phyloP scores from a whole-genome alignment of 345 rosid species.

The Citrus medica region DNA sequence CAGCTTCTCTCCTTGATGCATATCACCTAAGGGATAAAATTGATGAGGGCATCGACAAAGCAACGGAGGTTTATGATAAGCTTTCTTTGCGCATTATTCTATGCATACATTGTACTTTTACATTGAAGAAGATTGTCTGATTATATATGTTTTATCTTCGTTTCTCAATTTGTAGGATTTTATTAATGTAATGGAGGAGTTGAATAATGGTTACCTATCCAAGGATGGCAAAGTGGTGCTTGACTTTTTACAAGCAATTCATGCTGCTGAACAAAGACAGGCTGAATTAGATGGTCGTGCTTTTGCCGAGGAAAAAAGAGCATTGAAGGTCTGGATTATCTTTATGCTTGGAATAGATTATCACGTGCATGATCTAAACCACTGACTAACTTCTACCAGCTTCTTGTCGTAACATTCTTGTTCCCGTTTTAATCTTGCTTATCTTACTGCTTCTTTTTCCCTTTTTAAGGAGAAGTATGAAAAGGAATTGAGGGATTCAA shows the following conservation, averaged over 20 bases:
- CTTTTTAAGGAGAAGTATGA: constrained; percentile 72
- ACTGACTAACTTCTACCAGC: neutral
- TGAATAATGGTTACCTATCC: constrained; percentile 45
- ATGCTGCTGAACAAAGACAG: constrained; percentile 86
- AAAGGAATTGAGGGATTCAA: constrained; percentile 80
- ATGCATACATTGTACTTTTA: constrained; percentile 8
- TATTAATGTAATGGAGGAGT: constrained; percentile 47
- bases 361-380: neutral
- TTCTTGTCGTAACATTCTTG: neutral
- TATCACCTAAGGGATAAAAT: constrained; percentile 58
- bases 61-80: constrained; percentile 38
- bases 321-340: constrained; percentile 56
- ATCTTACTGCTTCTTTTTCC: constrained; percentile 13
- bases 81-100: constrained; percentile 5
- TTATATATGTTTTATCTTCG: neutral
- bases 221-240: constrained; percentile 76
- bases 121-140: neutral
- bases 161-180: constrained; percentile 44
- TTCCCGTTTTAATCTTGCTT: neutral
- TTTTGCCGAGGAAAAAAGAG: constrained; percentile 68
- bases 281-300: constrained; percentile 79
- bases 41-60: constrained; percentile 33
- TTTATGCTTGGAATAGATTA: constrained; percentile 5
- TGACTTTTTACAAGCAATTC: constrained; percentile 85
- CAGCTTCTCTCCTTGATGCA: constrained; percentile 66